phyloP scores from a whole-genome alignment of 306 rosid genomes.

The Quercus rubra region DNA sequence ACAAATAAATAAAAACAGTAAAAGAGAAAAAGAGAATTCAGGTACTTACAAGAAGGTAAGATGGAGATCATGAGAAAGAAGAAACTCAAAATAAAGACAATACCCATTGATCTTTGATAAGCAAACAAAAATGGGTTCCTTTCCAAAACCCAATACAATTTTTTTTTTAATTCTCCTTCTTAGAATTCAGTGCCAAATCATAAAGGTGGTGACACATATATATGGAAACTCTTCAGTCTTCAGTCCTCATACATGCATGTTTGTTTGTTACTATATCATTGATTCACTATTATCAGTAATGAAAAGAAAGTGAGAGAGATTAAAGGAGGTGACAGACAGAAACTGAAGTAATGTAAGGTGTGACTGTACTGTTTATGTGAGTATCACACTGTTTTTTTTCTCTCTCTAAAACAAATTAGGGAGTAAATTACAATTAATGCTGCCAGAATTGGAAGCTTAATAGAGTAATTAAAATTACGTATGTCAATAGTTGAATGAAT shows the following conservation, averaged over 20 bases:
- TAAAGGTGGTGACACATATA: too few relatives aligned
- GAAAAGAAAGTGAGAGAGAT: neutral
- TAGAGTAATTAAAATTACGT: neutral
- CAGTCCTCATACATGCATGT: neutral
- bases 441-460: neutral
- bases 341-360: neutral
- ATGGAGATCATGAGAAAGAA: slow-evolving; percentile 28
- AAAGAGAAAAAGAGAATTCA: neutral
- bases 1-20: neutral
- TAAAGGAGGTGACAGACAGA: neutral
- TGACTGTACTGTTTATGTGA: neutral
- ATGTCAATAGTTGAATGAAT: neutral
- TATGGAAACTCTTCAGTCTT: neutral
- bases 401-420: neutral
- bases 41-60: slow-evolving; percentile 53
- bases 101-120: slow-evolving; percentile 18
- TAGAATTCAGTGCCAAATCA: neutral
- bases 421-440: neutral
- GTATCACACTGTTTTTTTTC: neutral
- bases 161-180: neutral
- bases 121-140: slow-evolving; percentile 19
- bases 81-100: slow-evolving; percentile 22
- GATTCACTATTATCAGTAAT: neutral
- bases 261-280: neutral
- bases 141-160: neutral